A percentile compares a stretch with the other conserved stretches of the same genome.
phyloP scores from a whole-genome alignment of 176 grass and related monocot species.

The Tillandsia fasciculata region DNA sequence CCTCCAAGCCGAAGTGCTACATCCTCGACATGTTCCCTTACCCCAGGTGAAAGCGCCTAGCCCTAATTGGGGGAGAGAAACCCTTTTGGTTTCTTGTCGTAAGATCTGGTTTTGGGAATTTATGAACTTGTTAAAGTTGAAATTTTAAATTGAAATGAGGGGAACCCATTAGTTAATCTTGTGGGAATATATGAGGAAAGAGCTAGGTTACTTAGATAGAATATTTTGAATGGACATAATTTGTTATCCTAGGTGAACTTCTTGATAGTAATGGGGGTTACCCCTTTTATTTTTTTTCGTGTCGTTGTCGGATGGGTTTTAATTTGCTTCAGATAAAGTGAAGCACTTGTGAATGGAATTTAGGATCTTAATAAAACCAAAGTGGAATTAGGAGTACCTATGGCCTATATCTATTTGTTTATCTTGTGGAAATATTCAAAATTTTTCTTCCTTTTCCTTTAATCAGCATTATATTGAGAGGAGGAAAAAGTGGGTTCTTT shows the following conservation, averaged over 20 bases:
- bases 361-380: not conserved
- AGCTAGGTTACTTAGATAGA: no score
- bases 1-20: slow-evolving; percentile 79
- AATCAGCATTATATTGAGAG: not conserved
- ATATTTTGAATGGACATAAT: no score
- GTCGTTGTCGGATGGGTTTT: not conserved
- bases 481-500: not conserved
- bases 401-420: not conserved
- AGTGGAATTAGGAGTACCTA: no score
- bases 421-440: not conserved
- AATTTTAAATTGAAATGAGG: not conserved
- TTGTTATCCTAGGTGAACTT: no score
- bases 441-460: no score
- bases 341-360: not conserved
- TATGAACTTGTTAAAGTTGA: not conserved
- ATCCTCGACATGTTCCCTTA: slow-evolving; percentile 99
- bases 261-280: no score
- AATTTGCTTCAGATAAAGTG: not conserved
- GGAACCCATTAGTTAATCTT: not conserved
- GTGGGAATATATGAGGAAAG: not conserved
- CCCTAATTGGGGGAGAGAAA: not conserved
- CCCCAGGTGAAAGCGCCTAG: slow-evolving; percentile 36
- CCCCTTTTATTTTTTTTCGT: no score
- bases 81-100: not conserved
- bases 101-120: not conserved